Conservation (phyloP, 2,329 filamentous ascomycete species). For the Thermothelomyces thermophilus region DNA sequence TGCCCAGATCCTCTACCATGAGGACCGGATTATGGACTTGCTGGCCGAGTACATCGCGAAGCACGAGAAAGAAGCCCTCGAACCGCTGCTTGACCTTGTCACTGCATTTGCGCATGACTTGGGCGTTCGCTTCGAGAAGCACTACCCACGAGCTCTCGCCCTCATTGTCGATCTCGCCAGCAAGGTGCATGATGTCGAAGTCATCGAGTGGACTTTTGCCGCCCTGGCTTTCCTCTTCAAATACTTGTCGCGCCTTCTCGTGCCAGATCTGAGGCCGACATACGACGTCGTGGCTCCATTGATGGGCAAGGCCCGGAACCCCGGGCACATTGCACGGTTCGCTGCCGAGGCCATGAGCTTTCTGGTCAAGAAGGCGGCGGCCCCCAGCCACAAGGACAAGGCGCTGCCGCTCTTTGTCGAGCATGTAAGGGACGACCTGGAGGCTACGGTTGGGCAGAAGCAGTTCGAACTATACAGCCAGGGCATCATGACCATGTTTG, state of each 20-base stretch:
- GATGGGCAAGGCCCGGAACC: conserved; percentile 74
- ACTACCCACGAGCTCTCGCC: conserved; percentile 70
- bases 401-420: conserved; percentile 65
- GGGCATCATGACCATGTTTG: conserved; percentile 86
- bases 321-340: conserved; percentile 82
- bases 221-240: conserved; percentile 96
- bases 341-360: conserved; percentile 94
- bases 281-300: conserved; percentile 78
- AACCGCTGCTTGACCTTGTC: conserved; percentile 80
- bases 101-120: conserved; percentile 94
- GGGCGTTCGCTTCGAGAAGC: conserved; percentile 77
- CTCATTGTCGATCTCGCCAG: conserved; percentile 73
- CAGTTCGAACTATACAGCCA: conserved; percentile 68
- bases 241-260: conserved; percentile 81
- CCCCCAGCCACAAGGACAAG: conserved; percentile 66
- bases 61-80: conserved; percentile 71
- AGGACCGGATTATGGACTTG: conserved; percentile 73
- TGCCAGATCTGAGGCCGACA: conserved; percentile 77
- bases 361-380: conserved; percentile 79
- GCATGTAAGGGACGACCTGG: conserved; percentile 65
- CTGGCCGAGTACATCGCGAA: conserved; percentile 70
- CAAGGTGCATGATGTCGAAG: conserved; percentile 69
- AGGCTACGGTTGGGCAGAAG: conserved; percentile 44
- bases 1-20: conserved; percentile 84
- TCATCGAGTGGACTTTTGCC: conserved; percentile 97